These are phyloP conservation scores for Apiospora arundinis DNA, from an alignment of 2,329 filamentous ascomycete species.

Conservation along the genomic window DNA sequence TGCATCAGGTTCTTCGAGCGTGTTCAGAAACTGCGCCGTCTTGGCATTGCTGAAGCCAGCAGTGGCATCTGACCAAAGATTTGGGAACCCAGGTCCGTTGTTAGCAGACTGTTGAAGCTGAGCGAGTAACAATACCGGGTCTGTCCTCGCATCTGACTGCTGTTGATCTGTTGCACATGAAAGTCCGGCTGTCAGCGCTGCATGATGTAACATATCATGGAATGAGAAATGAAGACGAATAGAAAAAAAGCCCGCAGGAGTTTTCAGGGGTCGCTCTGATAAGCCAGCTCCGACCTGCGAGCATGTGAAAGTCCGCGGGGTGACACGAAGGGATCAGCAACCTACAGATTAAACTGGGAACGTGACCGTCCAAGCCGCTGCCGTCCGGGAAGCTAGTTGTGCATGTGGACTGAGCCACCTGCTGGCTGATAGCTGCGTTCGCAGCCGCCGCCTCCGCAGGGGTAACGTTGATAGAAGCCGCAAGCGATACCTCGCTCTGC, in stretches of 20 bases:
- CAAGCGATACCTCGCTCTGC: slow-evolving; percentile 34
- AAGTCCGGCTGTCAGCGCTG: slow-evolving; percentile 32
- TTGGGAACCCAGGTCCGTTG: slow-evolving; percentile 38
- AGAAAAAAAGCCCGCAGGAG: not conserved
- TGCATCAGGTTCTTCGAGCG: slow-evolving; percentile 55
- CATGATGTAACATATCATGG: not conserved
- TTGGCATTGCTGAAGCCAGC: slow-evolving; percentile 46
- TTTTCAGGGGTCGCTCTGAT: not conserved
- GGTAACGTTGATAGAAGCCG: slow-evolving; percentile 29
- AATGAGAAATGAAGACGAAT: not conserved
- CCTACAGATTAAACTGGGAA: slow-evolving; percentile 58
- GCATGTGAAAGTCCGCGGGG: slow-evolving; percentile 36
- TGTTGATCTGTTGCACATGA: slow-evolving; percentile 41
- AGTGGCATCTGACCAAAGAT: slow-evolving; percentile 40
- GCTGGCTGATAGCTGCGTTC: slow-evolving; percentile 26
- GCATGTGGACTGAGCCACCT: slow-evolving; percentile 23
- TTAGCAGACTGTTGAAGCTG: slow-evolving; percentile 34
- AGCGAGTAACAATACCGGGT: slow-evolving; percentile 42
- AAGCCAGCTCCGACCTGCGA: not conserved
- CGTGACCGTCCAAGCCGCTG: slow-evolving; percentile 48
- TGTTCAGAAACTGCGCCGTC: slow-evolving; percentile 51
- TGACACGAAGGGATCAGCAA: slow-evolving; percentile 29
- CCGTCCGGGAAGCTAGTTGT: slow-evolving; percentile 29
- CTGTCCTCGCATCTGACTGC: slow-evolving; percentile 34
- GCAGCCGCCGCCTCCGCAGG: slow-evolving; percentile 38